Conservation (phyloP, 768 basidiomycete genomes). For the Chiua virens region DNA sequence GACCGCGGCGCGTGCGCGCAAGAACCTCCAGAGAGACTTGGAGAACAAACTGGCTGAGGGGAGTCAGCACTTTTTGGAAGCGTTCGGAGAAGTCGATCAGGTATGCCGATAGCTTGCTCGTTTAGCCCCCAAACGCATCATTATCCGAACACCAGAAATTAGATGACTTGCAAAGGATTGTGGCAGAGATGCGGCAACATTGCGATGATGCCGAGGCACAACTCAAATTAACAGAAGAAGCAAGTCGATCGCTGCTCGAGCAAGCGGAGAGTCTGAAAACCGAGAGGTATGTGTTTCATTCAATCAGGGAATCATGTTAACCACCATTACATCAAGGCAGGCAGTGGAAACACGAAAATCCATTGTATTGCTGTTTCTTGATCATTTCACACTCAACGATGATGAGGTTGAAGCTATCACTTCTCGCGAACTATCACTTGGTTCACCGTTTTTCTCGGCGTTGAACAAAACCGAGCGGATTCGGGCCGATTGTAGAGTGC, state of each 20-base stretch:
- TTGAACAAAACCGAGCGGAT: conserved; percentile 88
- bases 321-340: conserved; percentile 43
- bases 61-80: conserved; percentile 78
- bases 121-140: neutral
- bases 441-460: conserved; percentile 72
- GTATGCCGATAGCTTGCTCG: conserved; percentile 45
- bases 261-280: conserved; percentile 74
- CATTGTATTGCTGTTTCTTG: conserved; percentile 77
- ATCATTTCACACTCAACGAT: conserved; percentile 79
- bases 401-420: conserved; percentile 72
- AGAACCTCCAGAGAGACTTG: conserved; percentile 80
- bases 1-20: conserved; percentile 71
- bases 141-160: conserved; percentile 61
- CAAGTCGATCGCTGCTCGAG: conserved; percentile 78
- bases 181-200: conserved; percentile 74
- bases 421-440: conserved; percentile 77
- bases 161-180: conserved; percentile 71
- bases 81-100: conserved; percentile 87
- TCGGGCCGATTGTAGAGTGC: conserved; percentile 77
- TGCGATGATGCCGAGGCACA: conserved; percentile 85
- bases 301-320: neutral
- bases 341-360: conserved; percentile 69
- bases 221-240: conserved; percentile 69
- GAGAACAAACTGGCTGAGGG: conserved; percentile 81
- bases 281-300: conserved; percentile 54